Conservation (phyloP, 1,139 yeast species). For the Eremothecium sinecaudum region DNA sequence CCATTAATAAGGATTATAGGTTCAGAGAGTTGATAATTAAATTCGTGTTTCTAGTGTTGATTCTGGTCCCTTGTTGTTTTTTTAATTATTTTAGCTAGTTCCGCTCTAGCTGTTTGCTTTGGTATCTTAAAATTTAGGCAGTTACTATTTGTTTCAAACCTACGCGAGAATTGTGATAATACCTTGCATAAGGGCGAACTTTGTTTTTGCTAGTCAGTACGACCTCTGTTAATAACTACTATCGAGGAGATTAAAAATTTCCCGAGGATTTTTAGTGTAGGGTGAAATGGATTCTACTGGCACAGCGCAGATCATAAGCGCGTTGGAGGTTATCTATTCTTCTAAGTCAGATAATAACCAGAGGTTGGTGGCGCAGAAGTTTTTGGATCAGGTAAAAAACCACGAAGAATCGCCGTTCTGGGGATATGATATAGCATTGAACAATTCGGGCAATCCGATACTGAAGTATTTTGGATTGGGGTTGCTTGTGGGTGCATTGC, state of each 20-base stretch:
- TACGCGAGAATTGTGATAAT: no score
- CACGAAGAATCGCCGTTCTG: constrained; percentile 82
- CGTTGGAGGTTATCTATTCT: constrained; percentile 70
- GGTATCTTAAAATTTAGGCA: no score
- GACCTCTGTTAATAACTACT: no score
- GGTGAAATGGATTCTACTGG: constrained; percentile 54
- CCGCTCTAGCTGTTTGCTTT: neutral
- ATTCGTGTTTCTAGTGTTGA: neutral
- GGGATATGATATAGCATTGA: constrained; percentile 81
- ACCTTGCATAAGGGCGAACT: no score
- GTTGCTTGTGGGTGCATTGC: constrained; percentile 64
- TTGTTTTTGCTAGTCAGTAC: no score
- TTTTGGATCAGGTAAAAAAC: constrained; percentile 64
- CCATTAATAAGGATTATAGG: no score
- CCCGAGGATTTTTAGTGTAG: neutral
- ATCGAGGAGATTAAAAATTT: no score
- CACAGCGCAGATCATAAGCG: constrained; percentile 59
- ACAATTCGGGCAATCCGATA: constrained; percentile 52
- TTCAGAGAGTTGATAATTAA: neutral
- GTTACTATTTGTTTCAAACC: no score
- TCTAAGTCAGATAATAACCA: constrained; percentile 57
- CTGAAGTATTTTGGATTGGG: constrained; percentile 89
- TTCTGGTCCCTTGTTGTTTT: neutral
- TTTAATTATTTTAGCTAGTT: neutral
- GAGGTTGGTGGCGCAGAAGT: constrained; percentile 60